Conservation (phyloP, 163 green algal genomes). For the Volvox carteri region DNA sequence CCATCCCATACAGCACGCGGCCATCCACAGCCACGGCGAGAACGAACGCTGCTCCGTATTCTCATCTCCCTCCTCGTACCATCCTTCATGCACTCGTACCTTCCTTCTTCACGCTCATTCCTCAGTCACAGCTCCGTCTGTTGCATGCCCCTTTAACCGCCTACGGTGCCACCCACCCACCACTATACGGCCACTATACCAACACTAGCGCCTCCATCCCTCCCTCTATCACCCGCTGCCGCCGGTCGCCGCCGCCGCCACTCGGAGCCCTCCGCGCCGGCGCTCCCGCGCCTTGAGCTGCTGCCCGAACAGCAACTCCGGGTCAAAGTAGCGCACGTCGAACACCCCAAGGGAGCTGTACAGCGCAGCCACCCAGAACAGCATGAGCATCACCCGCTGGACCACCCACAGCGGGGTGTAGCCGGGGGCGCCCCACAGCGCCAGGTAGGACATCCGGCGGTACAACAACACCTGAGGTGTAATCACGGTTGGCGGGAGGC, state of each 20-base stretch:
- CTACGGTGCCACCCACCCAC: too few species aligned
- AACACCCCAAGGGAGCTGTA: neutral
- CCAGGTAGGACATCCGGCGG: conserved; percentile 35
- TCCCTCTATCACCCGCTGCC: neutral
- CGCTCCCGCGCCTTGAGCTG: neutral
- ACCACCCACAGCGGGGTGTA: conserved; percentile 59
- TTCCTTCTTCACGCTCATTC: too few species aligned
- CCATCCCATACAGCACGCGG: too few species aligned
- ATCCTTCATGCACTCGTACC: too few species aligned
- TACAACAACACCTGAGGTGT: conserved; percentile 59
- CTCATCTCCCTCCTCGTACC: too few species aligned
- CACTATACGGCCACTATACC: too few species aligned
- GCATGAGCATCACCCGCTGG: conserved; percentile 41
- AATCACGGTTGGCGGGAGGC: too few species aligned
- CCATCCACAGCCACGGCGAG: too few species aligned
- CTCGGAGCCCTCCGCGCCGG: neutral
- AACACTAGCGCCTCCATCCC: neutral
- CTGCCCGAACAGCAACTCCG: conserved; percentile 14
- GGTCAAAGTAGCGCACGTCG: conserved; percentile 31
- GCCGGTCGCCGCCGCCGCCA: neutral
- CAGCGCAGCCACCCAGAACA: conserved; percentile 47
- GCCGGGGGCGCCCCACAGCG: conserved; percentile 52
- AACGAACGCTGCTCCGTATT: too few species aligned
- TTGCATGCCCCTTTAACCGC: too few species aligned
- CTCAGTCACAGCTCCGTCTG: too few species aligned